A percentile compares a stretch with the other conserved stretches of the same genome.
These are phyloP conservation scores for Escovopsis sp. DNA, from an alignment of 2,329 filamentous ascomycete species.

Conservation along the genomic window DNA sequence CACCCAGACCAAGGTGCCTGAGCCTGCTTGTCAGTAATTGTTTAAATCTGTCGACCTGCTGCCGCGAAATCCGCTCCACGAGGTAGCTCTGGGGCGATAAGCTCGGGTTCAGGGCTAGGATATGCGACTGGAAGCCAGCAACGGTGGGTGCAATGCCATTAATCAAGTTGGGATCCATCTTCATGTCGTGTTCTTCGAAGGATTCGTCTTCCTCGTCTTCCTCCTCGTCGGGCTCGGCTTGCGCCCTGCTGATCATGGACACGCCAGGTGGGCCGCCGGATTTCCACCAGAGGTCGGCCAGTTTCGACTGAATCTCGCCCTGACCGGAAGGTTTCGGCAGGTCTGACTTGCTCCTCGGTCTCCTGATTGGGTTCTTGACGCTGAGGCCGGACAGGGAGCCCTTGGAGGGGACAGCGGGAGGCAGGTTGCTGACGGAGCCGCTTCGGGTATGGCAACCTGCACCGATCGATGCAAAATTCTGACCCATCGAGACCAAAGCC, in stretches of 20 bases:
- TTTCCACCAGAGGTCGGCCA: slow-evolving; percentile 37
- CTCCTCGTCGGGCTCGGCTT: slow-evolving; percentile 30
- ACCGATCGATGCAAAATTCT: slow-evolving; percentile 39
- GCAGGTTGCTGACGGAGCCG: slow-evolving; percentile 41
- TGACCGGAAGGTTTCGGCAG: slow-evolving; percentile 23
- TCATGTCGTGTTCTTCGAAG: slow-evolving; percentile 44
- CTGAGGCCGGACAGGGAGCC: slow-evolving; percentile 30
- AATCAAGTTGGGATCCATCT: slow-evolving; percentile 47
- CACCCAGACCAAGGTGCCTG: slow-evolving; percentile 50
- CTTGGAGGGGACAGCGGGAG: slow-evolving; percentile 36
- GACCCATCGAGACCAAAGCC: slow-evolving; percentile 40
- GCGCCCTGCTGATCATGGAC: slow-evolving; percentile 26
- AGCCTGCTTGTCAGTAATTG: slow-evolving; percentile 54
- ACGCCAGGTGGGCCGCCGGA: slow-evolving; percentile 40
- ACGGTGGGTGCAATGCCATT: slow-evolving; percentile 58
- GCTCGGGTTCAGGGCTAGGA: slow-evolving; percentile 58
- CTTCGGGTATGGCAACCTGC: slow-evolving; percentile 37
- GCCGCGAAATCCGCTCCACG: slow-evolving; percentile 67
- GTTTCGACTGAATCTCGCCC: slow-evolving; percentile 24
- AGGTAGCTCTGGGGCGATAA: slow-evolving; percentile 46
- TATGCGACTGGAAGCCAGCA: slow-evolving; percentile 63
- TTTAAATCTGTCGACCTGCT: slow-evolving; percentile 69
- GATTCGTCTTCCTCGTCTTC: slow-evolving; percentile 46
- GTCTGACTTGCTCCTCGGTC: slow-evolving; percentile 41
- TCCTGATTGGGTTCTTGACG: slow-evolving; percentile 35